Conservation (phyloP, 192 early-diverging fungal genomes). For the Mortierella hygrophila region DNA sequence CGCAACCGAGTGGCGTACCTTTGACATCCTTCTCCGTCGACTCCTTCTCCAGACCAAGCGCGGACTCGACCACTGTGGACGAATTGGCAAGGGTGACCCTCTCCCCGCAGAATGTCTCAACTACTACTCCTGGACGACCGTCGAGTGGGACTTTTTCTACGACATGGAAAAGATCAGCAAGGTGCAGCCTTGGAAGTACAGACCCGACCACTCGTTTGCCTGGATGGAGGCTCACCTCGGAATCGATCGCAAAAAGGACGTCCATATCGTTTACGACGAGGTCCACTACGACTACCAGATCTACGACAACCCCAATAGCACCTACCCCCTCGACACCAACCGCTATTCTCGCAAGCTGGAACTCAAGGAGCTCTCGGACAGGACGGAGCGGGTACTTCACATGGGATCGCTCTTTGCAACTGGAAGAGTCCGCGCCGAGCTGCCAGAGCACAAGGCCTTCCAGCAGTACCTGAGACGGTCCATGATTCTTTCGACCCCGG, state of each 20-base stretch:
- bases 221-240: conserved; percentile 63
- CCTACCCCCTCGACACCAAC: conserved; percentile 28
- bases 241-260: conserved; percentile 56
- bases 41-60: conserved; percentile 65
- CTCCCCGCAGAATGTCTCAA: conserved; percentile 68
- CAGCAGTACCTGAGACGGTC: conserved; percentile 53
- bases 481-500: conserved; percentile 65
- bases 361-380: conserved; percentile 46
- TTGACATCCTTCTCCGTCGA: conserved; percentile 62
- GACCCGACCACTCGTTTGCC: conserved; percentile 61
- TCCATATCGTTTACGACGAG: conserved; percentile 60
- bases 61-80: conserved; percentile 64
- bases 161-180: conserved; percentile 57
- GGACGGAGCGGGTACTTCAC: conserved; percentile 58
- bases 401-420: conserved; percentile 68
- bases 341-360: conserved; percentile 58
- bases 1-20: conserved; percentile 65
- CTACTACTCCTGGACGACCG: conserved; percentile 65
- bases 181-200: conserved; percentile 53
- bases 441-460: conserved; percentile 57
- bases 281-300: conserved; percentile 68
- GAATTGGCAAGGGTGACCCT: conserved; percentile 52
- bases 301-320: conserved; percentile 61
- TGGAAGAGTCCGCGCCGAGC: conserved; percentile 59
- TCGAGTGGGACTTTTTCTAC: conserved; percentile 70